Evolutionary conservation across 1,139 yeast species (phyloP).

Genomic region (Nakaseomyces kungkrabaensis): DNA sequence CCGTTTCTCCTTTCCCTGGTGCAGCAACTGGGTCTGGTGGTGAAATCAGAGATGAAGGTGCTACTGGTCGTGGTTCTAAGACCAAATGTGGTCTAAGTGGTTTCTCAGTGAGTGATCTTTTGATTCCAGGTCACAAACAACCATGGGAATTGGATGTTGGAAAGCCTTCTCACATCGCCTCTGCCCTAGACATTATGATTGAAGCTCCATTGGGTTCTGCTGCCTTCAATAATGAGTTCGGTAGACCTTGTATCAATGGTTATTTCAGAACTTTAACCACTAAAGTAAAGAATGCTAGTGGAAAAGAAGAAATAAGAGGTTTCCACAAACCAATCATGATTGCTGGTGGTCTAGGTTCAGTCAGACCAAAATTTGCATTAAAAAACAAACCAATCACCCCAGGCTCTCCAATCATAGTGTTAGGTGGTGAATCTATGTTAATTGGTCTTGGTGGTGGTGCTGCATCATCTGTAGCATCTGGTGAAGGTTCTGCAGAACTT

Average conservation of each 20-base stretch:
- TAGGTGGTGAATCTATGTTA: slow-evolving; percentile 98
- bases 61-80: slow-evolving; percentile 96
- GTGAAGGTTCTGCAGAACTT: slow-evolving; percentile 89
- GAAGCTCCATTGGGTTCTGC: slow-evolving; percentile 98
- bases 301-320: slow-evolving; percentile 74
- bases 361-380: slow-evolving; percentile 85
- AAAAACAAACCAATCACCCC: slow-evolving; percentile 85
- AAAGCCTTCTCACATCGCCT: slow-evolving; percentile 86
- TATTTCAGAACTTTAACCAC: slow-evolving; percentile 94
- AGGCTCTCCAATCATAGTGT: slow-evolving; percentile 82
- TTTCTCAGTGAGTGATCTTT: slow-evolving; percentile 81
- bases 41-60: slow-evolving; percentile 99
- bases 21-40: slow-evolving; percentile 99
- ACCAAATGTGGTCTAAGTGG: slow-evolving; percentile 96
- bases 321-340: slow-evolving; percentile 98
- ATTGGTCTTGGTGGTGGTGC: slow-evolving; percentile 99
- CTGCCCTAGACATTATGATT: slow-evolving; percentile 87
- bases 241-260: slow-evolving; percentile 95
- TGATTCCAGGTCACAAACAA: slow-evolving; percentile 75
- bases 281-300: slow-evolving; percentile 50
- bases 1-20: slow-evolving; percentile 98
- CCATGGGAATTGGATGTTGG: slow-evolving; percentile 92
- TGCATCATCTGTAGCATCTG: slow-evolving; percentile 89
- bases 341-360: slow-evolving; percentile 98
- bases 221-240: slow-evolving; percentile 96